These are phyloP conservation scores for Zhuliangozyma parablackwelliae DNA, from an alignment of 1,139 yeast genomes.

Conservation along the genomic window DNA sequence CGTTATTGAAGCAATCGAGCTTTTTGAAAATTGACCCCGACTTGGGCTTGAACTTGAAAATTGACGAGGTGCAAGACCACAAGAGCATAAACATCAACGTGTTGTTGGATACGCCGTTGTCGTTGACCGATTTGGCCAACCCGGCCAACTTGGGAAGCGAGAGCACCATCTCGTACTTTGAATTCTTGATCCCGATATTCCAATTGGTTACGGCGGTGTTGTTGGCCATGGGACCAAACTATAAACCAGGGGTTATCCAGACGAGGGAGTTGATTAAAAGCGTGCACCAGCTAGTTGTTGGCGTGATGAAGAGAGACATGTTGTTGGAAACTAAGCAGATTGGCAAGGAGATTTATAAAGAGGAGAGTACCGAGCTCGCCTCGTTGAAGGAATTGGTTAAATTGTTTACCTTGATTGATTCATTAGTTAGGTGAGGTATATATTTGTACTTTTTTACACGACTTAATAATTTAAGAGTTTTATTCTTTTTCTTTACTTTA, in stretches of 20 bases:
- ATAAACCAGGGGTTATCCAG: slow-evolving; percentile 56
- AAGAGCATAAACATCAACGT: slow-evolving; percentile 34
- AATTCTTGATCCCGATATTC: slow-evolving; percentile 71
- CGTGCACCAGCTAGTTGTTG: slow-evolving; percentile 55
- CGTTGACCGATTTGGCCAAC: slow-evolving; percentile 21
- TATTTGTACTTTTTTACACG: too few species aligned
- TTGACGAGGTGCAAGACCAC: slow-evolving; percentile 19
- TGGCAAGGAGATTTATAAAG: slow-evolving; percentile 15
- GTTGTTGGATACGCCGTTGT: slow-evolving; percentile 49
- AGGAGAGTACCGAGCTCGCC: slow-evolving; percentile 17
- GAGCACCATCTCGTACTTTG: slow-evolving; percentile 52
- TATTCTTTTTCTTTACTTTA: too few species aligned
- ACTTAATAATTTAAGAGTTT: too few species aligned
- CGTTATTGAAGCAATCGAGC: slow-evolving; percentile 52
- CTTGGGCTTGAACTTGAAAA: slow-evolving; percentile 53
- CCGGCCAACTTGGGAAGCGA: slow-evolving; percentile 14
- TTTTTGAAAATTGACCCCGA: slow-evolving; percentile 75
- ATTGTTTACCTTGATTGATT: slow-evolving; percentile 52
- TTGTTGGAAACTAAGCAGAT: slow-evolving; percentile 24
- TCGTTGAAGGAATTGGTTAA: slow-evolving; percentile 51
- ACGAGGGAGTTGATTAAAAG: slow-evolving; percentile 50
- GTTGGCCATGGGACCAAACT: slow-evolving; percentile 76
- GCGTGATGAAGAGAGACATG: slow-evolving; percentile 68
- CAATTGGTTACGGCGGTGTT: slow-evolving; percentile 67
- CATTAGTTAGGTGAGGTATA: slow-evolving; percentile 34